Evolutionary conservation across 1,284 basidiomycete genomes (phyloP), one percentile per base, ranked within the genome.

Genomic region (Tranzscheliella williamsii): DNA sequence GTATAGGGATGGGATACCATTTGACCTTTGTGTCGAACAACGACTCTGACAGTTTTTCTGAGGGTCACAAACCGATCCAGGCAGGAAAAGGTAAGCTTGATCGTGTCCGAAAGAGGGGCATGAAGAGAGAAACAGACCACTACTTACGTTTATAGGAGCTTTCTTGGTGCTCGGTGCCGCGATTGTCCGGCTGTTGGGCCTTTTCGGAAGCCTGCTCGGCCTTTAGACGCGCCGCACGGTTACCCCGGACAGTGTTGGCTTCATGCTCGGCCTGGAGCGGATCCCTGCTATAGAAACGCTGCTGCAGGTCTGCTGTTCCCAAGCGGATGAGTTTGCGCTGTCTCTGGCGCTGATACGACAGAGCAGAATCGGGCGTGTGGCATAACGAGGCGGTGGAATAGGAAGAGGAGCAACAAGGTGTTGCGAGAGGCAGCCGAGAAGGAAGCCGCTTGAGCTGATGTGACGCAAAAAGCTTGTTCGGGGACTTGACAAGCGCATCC

Each of bases 1-100:
- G 89, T 52, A 96, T 81, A 13, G 94, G 94, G 34, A 98, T 85
- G 8, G 94, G 93, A 68, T 92, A 93, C 94, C 94, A 98, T 79
- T 86, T 89, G 41, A 89, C 91, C 1, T 90, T 91, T 0, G 93
- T 95, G 64, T 86, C 83, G 3, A 83, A 85, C 91, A 92, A 95
- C 20, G 90, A 91, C 58, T 85, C 77, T 31, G 80, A 79, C 9
- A 86, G 43, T 26, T 62, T 58, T 21, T 54, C 40, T 34, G 32
- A 33, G 16, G 18, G n/a, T 5, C 31, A n/a, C n/a, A n/a, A n/a
- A n/a, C n/a, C n/a, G n/a, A 39, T 15, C 23, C 12, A 36, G 34
- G 38, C 33, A 30, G 31, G 24, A 5, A 8, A 31, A 15, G n/a
- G 24, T 32, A 16, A 18, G 24, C 13, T 11, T 18, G 3, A 3